These are phyloP conservation scores for Parathielavia appendiculata DNA, from an alignment of 495 filamentous ascomycete genomes.

Conservation along the genomic window DNA sequence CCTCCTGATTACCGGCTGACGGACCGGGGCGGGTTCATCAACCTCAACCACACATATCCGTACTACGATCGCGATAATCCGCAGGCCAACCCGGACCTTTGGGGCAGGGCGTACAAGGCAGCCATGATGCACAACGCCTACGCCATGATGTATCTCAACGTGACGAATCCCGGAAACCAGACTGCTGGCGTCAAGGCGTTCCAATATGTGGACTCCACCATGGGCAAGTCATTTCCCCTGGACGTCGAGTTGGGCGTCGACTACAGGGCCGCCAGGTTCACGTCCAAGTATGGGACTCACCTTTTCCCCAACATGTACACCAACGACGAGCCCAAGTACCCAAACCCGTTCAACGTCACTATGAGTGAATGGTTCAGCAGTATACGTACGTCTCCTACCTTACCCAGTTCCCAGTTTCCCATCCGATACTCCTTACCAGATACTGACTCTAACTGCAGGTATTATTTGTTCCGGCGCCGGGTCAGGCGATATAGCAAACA, in stretches of 20 bases:
- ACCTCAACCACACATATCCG: conserved; percentile 30
- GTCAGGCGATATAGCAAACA: conserved; percentile 33
- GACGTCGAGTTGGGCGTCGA: background rate
- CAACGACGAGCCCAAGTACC: background rate
- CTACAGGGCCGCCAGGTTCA: background rate
- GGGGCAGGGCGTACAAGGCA: conserved; percentile 37
- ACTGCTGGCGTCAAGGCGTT: conserved; percentile 19
- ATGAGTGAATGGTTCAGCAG: conserved; percentile 22
- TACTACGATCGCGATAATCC: conserved; percentile 17
- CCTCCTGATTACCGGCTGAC: conserved; percentile 27
- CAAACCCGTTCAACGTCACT: conserved; percentile 28
- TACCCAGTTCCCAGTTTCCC: too few relatives aligned
- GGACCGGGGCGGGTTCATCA: conserved; percentile 41
- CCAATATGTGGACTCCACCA: conserved; percentile 33
- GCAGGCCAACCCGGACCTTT: conserved; percentile 32
- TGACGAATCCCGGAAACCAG: conserved; percentile 20
- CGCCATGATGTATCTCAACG: conserved; percentile 21
- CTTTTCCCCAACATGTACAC: background rate
- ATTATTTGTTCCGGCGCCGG: conserved; percentile 27
- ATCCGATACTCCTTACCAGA: background rate
- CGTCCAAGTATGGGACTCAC: conserved; percentile 12
- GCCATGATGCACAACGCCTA: conserved; percentile 40
- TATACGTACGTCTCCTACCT: conserved; percentile 22
- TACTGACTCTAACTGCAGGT: conserved; percentile 15
- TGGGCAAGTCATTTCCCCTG: conserved; percentile 29